These are phyloP conservation scores for Cyclocybe cylindracea DNA, from an alignment of 768 basidiomycete genomes.

Conservation along the genomic window DNA sequence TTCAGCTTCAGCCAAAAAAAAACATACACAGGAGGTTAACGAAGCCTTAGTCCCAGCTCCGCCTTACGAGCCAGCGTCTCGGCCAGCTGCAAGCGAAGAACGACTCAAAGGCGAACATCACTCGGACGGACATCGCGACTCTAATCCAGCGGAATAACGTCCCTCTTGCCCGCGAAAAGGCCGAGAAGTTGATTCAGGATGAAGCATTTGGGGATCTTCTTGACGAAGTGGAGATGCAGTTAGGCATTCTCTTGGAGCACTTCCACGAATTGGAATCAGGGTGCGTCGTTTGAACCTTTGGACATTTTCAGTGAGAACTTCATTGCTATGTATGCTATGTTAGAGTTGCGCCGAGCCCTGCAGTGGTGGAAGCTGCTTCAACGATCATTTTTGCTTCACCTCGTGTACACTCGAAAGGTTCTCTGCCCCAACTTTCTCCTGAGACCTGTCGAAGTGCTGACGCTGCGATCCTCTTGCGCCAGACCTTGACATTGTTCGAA, in stretches of 20 bases:
- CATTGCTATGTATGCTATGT: not conserved
- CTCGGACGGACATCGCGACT: constrained; percentile 67
- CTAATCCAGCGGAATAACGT: constrained; percentile 63
- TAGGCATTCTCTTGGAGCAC: constrained; percentile 62
- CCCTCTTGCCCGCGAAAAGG: constrained; percentile 69
- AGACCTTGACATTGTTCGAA: constrained; percentile 63
- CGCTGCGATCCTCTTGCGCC: constrained; percentile 8
- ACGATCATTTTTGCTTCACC: constrained; percentile 66
- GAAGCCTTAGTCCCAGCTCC: constrained; percentile 53
- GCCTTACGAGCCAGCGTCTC: constrained; percentile 62
- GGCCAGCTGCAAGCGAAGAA: constrained; percentile 72
- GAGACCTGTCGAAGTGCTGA: not conserved
- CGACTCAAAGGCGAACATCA: constrained; percentile 63
- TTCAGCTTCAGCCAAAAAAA: not conserved
- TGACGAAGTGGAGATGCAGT: constrained; percentile 64
- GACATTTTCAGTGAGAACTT: not conserved
- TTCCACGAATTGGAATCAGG: constrained; percentile 55
- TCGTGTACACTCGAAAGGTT: constrained; percentile 61
- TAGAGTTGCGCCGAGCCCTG: constrained; percentile 41
- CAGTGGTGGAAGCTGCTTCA: constrained; percentile 65
- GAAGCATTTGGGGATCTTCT: constrained; percentile 64
- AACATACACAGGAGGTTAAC: constrained; percentile 3
- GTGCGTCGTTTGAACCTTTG: constrained; percentile 28
- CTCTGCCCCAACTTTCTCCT: not conserved
- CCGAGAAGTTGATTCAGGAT: constrained; percentile 64